These are phyloP conservation scores for Entelexis sorbosivorans DNA, from an alignment of 1,139 yeast species.

Conservation along the genomic window DNA sequence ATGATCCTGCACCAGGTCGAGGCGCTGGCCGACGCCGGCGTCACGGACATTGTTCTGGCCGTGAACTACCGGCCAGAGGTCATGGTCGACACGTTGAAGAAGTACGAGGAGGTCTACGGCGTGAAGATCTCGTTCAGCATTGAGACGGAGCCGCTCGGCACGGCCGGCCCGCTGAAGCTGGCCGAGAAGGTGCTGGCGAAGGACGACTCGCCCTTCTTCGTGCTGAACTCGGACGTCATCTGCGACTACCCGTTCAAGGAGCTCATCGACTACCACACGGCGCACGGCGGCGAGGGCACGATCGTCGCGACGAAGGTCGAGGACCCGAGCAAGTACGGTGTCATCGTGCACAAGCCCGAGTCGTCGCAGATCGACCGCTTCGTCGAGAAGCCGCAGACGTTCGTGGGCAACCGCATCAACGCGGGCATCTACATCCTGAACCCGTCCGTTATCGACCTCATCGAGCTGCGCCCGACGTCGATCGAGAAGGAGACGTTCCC, in stretches of 20 bases:
- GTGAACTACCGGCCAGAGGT: conserved; percentile 99
- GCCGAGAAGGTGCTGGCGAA: conserved; percentile 90
- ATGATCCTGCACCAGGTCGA: conserved; percentile 83
- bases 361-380: conserved; percentile 94
- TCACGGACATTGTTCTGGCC: conserved; percentile 95
- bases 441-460: conserved; percentile 92
- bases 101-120: conserved; percentile 92
- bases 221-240: conserved; percentile 93
- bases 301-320: conserved; percentile 99
- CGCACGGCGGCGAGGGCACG: conserved; percentile 96
- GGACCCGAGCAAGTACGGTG: conserved; percentile 99
- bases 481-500: conserved; percentile 99
- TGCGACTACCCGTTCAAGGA: conserved; percentile 97
- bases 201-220: conserved; percentile 95
- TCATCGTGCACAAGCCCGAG: conserved; percentile 90
- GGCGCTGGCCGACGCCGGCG: conserved; percentile 96
- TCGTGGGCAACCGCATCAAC: conserved; percentile 94
- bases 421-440: conserved; percentile 95
- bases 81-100: conserved; percentile 88
- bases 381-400: conserved; percentile 98
- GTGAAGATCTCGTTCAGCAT: conserved; percentile 93
- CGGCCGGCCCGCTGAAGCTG: conserved; percentile 97
- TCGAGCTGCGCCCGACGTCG: conserved; percentile 96
- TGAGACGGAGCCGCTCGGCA: conserved; percentile 98
- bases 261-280: conserved; percentile 82